These are phyloP conservation scores for Ganoderma sinense DNA, from an alignment of 1,284 basidiomycete species.

Conservation along the genomic window DNA sequence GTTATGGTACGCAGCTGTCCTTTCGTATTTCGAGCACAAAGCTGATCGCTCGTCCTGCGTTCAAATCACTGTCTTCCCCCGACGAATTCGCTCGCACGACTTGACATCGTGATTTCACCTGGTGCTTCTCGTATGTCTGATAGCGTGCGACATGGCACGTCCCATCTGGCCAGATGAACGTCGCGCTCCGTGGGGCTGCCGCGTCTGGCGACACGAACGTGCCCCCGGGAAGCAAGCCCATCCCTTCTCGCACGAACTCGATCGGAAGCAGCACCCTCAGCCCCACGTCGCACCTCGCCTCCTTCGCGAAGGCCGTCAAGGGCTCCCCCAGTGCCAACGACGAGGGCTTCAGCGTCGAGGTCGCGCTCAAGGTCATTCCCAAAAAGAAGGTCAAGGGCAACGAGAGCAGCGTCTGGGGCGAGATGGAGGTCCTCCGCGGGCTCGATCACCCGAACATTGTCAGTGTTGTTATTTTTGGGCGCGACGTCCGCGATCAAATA, in stretches of 20 bases:
- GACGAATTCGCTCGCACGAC: not conserved
- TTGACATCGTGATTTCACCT: not conserved
- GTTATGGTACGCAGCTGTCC: conserved; percentile 66
- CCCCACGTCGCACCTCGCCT: conserved; percentile 29
- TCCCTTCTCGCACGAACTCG: conserved; percentile 29
- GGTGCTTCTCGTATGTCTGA: not conserved
- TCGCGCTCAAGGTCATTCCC: conserved; percentile 88
- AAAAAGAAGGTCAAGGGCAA: conserved; percentile 94
- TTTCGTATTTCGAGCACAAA: not conserved
- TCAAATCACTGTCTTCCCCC: not conserved
- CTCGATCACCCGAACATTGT: conserved; percentile 92
- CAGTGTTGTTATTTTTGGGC: conserved; percentile 42
- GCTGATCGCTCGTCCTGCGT: not conserved
- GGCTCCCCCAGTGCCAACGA: conserved; percentile 20
- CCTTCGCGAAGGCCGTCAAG: conserved; percentile 23
- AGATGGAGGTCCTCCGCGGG: conserved; percentile 90
- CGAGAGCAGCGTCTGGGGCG: conserved; percentile 84
- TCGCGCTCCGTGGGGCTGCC: conserved; percentile 65
- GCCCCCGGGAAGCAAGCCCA: conserved; percentile 20
- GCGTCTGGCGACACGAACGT: conserved; percentile 36
- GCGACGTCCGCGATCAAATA: conserved; percentile 5
- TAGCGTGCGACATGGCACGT: conserved; percentile 79
- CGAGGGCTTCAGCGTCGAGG: conserved; percentile 62
- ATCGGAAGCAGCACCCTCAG: conserved; percentile 24
- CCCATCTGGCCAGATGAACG: conserved; percentile 60